These are phyloP conservation scores for Rubia tinctorum DNA, from an alignment of 305 asterid species.

Conservation along the genomic window DNA sequence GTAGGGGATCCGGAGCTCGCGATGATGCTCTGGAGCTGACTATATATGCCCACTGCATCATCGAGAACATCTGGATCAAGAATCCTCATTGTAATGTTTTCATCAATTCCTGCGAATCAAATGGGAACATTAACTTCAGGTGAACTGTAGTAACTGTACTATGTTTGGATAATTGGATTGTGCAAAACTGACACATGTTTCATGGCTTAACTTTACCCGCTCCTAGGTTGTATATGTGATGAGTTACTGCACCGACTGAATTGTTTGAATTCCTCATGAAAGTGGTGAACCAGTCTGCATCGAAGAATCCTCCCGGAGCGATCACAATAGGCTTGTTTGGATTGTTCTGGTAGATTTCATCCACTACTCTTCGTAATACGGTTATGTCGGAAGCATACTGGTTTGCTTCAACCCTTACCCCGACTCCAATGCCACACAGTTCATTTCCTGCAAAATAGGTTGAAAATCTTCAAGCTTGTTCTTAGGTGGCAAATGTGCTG, in stretches of 20 bases:
- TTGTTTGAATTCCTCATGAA: slow-evolving; percentile 22
- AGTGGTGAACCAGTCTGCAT: slow-evolving; percentile 35
- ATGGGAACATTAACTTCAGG: not conserved
- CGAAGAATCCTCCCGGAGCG: slow-evolving; percentile 53
- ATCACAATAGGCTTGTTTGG: slow-evolving; percentile 31
- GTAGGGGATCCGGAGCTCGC: slow-evolving; percentile 39
- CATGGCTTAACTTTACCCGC: slow-evolving; percentile 28
- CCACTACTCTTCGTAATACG: slow-evolving; percentile 23
- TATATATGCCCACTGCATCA: slow-evolving; percentile 33
- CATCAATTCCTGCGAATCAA: slow-evolving; percentile 49
- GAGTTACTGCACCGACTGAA: slow-evolving; percentile 35
- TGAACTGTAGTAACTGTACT: not conserved
- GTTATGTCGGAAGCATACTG: slow-evolving; percentile 40
- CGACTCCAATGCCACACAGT: slow-evolving; percentile 43
- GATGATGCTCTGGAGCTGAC: slow-evolving; percentile 34
- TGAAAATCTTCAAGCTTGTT: not conserved
- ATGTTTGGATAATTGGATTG: too few relatives aligned
- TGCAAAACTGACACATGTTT: not conserved
- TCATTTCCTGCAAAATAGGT: slow-evolving; percentile 36
- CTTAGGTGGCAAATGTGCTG: too few relatives aligned
- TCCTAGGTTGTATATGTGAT: slow-evolving; percentile 51
- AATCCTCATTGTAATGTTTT: slow-evolving; percentile 63
- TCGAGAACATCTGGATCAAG: slow-evolving; percentile 70
- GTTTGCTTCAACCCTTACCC: slow-evolving; percentile 36
- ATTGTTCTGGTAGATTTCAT: slow-evolving; percentile 28